These are phyloP conservation scores for Geotrichum klebahnii DNA, from an alignment of 1,139 yeast species.

Conservation along the genomic window DNA sequence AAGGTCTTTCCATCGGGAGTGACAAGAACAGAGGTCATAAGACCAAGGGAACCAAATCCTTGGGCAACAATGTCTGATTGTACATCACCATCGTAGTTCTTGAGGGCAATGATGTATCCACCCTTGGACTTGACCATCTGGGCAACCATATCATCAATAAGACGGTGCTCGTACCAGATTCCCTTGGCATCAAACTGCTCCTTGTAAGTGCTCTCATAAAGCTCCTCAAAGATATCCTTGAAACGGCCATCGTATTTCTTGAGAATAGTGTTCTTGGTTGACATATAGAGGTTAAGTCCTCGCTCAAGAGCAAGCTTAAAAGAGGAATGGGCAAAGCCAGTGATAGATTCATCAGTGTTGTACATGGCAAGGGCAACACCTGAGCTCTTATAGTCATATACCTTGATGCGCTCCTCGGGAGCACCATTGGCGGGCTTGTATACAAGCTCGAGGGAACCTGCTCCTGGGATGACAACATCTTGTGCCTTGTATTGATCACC, in stretches of 20 bases:
- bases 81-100: slow-evolving; percentile 96
- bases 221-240: slow-evolving; percentile 83
- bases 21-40: slow-evolving; percentile 91
- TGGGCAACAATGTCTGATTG: slow-evolving; percentile 96
- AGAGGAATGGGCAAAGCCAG: slow-evolving; percentile 87
- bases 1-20: slow-evolving; percentile 95
- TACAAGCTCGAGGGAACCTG: slow-evolving; percentile 74
- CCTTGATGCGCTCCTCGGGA: slow-evolving; percentile 53
- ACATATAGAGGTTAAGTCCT: slow-evolving; percentile 71
- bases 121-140: slow-evolving; percentile 96
- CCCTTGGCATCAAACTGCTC: slow-evolving; percentile 66
- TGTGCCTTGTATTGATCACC: slow-evolving; percentile 97
- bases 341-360: slow-evolving; percentile 86
- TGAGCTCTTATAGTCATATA: slow-evolving; percentile 65
- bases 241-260: slow-evolving; percentile 91
- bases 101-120: slow-evolving; percentile 90
- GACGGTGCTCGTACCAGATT: slow-evolving; percentile 93
- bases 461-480: slow-evolving; percentile 70
- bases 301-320: slow-evolving; percentile 81
- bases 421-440: slow-evolving; percentile 71
- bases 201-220: slow-evolving; percentile 70
- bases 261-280: slow-evolving; percentile 91
- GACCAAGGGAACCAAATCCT: slow-evolving; percentile 93
- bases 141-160: slow-evolving; percentile 97
- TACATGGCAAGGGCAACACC: slow-evolving; percentile 94